phyloP scores from a whole-genome alignment of 1,284 basidiomycete genomes.

The Cryptococcus sp. region DNA sequence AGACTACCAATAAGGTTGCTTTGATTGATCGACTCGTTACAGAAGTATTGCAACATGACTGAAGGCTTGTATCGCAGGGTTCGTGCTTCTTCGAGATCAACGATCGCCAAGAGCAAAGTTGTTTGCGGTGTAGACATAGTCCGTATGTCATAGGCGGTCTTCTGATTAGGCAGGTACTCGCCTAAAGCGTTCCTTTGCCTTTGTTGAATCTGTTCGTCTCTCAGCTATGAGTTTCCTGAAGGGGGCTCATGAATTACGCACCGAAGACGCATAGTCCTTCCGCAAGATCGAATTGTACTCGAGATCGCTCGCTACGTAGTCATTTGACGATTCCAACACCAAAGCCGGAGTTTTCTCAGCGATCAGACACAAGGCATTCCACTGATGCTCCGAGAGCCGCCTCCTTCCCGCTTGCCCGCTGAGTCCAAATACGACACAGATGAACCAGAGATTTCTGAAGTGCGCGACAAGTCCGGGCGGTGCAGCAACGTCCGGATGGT shows the following conservation, averaged over 20 bases:
- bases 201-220: constrained; percentile 60
- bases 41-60: constrained; percentile 82
- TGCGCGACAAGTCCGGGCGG: constrained; percentile 70
- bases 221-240: background rate
- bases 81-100: constrained; percentile 86
- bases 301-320: constrained; percentile 83
- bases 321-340: constrained; percentile 77
- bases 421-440: constrained; percentile 66
- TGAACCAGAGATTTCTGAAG: constrained; percentile 94
- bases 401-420: constrained; percentile 66
- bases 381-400: constrained; percentile 55
- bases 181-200: constrained; percentile 67
- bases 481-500: constrained; percentile 64
- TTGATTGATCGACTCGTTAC: constrained; percentile 80
- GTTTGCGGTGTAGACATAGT: constrained; percentile 78
- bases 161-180: constrained; percentile 64
- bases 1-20: constrained; percentile 69
- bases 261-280: constrained; percentile 79
- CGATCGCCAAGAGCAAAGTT: constrained; percentile 82
- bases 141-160: constrained; percentile 71
- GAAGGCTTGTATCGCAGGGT: constrained; percentile 78
- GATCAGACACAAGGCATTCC: constrained; percentile 75
- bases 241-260: constrained; percentile 48
- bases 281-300: constrained; percentile 92
- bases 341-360: constrained; percentile 85